These are phyloP conservation scores for Lentinus brumalis DNA, from an alignment of 768 basidiomycete species.

Conservation along the genomic window DNA sequence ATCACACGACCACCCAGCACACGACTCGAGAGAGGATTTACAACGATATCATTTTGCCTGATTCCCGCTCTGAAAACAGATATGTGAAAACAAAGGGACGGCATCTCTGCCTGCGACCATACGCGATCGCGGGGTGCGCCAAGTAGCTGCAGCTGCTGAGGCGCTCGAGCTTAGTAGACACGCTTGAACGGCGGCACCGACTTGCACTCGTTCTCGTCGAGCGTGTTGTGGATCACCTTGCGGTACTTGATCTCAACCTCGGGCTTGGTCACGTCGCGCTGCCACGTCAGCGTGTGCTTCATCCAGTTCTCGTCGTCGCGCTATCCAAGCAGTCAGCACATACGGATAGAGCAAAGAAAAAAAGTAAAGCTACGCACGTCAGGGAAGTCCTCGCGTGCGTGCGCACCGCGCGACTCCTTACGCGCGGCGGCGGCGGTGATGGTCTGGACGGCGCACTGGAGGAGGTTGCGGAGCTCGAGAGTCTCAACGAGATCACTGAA, in stretches of 20 bases:
- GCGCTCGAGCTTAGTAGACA: conserved; percentile 60
- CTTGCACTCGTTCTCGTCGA: conserved; percentile 98
- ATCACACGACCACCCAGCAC: too few species aligned
- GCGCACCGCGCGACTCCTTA: conserved; percentile 97
- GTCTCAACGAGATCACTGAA: conserved; percentile 93
- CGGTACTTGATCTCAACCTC: conserved; percentile 92
- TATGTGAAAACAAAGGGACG: too few species aligned
- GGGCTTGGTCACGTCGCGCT: conserved; percentile 70
- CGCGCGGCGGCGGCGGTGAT: conserved; percentile 93
- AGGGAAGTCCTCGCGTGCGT: conserved; percentile 97
- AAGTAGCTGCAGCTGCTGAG: too few species aligned
- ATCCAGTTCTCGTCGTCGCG: conserved; percentile 95
- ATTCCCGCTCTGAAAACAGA: too few species aligned
- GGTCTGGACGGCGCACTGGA: conserved; percentile 95
- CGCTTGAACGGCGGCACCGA: conserved; percentile 97
- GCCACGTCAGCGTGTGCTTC: conserved; percentile 96
- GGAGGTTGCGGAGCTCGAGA: conserved; percentile 92
- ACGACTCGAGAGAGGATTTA: too few species aligned
- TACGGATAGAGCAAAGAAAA: neutral
- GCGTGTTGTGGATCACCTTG: conserved; percentile 77
- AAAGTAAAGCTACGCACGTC: conserved; percentile 55
- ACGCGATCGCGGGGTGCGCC: too few species aligned
- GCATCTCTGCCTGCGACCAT: too few species aligned
- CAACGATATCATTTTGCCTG: too few species aligned
- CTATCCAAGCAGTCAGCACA: conserved; percentile 34